A percentile compares a stretch with the other conserved stretches of the same genome.
Conservation (phyloP, 441 rosid species). For the Arabidopsis lyrata region DNA sequence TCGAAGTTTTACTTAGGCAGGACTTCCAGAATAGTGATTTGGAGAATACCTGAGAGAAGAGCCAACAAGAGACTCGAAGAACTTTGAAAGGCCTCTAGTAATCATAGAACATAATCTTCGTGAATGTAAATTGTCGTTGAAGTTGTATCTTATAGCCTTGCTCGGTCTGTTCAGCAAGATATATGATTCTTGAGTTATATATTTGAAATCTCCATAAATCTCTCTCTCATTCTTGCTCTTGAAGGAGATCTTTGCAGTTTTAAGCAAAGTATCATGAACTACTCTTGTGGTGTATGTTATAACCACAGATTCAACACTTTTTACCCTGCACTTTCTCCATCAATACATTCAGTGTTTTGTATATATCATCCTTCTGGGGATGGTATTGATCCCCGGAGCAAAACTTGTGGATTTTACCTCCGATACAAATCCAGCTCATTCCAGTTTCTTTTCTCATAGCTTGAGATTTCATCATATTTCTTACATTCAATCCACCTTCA, state of each 20-base stretch:
- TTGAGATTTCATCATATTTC: constrained; percentile 48
- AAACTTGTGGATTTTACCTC: constrained; percentile 50
- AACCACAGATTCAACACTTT: constrained; percentile 9
- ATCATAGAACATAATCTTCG: constrained; percentile 9
- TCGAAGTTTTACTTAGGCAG: constrained; percentile 6
- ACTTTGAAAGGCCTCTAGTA: not conserved
- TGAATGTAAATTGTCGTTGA: constrained; percentile 44
- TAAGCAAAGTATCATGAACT: not conserved
- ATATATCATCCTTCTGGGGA: constrained; percentile 48
- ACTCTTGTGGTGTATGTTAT: constrained; percentile 4
- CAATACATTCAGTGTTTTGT: constrained; percentile 44
- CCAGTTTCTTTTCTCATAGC: constrained; percentile 57
- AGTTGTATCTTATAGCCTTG: constrained; percentile 44
- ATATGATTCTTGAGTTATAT: constrained; percentile 18
- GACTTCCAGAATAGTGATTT: constrained; percentile 17
- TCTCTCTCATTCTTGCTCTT: constrained; percentile 2
- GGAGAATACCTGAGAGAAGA: constrained; percentile 23
- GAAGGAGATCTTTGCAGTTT: not conserved
- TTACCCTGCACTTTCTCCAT: constrained; percentile 36
- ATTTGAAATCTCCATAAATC: constrained; percentile 19
- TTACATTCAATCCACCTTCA: constrained; percentile 42
- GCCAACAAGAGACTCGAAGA: constrained; percentile 10
- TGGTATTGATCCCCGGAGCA: constrained; percentile 52
- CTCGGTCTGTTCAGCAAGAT: constrained; percentile 24
- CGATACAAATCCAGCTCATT: constrained; percentile 50